Evolutionary conservation across 768 basidiomycete species (phyloP), one percentile per base, ranked within the genome.

Genomic region (Hygrophoropsis aurantiaca): DNA sequence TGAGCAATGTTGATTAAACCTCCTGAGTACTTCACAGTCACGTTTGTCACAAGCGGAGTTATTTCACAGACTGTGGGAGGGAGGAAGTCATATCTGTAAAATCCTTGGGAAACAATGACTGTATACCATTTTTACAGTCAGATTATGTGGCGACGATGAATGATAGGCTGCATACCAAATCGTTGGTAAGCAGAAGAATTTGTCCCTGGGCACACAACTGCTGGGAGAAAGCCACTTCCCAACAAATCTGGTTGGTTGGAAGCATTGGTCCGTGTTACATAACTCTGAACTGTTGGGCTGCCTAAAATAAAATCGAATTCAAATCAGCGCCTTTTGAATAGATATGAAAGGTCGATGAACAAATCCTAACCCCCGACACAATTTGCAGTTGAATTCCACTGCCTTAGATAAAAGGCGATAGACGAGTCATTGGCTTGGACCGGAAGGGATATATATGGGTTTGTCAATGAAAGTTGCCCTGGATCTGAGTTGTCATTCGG

Each of bases 181-280:
- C 6, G 41, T 11, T 47, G 30, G 27, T 21, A 42, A 32, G 39
- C 27, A 42, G 30, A 34, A 24, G 19, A 11, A 5, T 34, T 30
- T 27, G 25, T 11, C 18, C 24, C 15, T 16, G 32, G 21, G 30
- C 27, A 47, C 8, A 32, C 36, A 11, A 46, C 21, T 16, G 46
- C 19, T 18, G 40, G 39, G 15, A 47, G 46, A 41, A 47, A 47
- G 8, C 40, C 40, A 16, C 40, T 42, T 21, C 30, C 46, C 27
- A 6, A n/a, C 9, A 30, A 26, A 16, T 47, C 27, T 30, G 39
- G 39, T 19, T 34, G 19, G 30, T 27, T 40, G 30, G 39, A 40
- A 8, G 30, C 25, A 11, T 47, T 34, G 13, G 30, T 20, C 19
- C 30, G 33, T 5, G 46, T 47, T 13, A 33, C 3, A n/a, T 19